Conservation (phyloP, 129 eudicot species). For the Chrysanthemum seticuspe region DNA sequence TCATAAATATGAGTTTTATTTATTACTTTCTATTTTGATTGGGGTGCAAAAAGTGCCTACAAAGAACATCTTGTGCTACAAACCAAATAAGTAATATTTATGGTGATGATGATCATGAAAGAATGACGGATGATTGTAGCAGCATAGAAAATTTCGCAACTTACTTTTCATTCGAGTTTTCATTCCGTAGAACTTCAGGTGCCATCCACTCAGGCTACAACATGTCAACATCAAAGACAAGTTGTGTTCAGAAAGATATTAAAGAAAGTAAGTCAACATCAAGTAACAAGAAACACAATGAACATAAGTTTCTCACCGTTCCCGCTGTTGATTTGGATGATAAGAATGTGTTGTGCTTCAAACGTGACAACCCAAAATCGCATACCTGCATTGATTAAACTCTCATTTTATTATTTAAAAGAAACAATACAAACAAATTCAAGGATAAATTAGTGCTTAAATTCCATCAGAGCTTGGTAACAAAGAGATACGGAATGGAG, state of each 20-base stretch:
- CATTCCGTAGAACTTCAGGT: slow-evolving; percentile 94
- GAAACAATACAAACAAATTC: slow-evolving; percentile 4
- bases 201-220: slow-evolving; percentile 98
- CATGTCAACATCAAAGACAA: slow-evolving; percentile 22
- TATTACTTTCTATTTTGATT: not conserved
- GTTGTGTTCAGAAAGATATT: slow-evolving; percentile 9
- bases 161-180: slow-evolving; percentile 93
- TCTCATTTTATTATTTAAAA: slow-evolving; percentile 9
- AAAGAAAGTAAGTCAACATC: slow-evolving; percentile 16
- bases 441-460: not conserved
- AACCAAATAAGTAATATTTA: not conserved
- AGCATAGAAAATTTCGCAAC: slow-evolving; percentile 20
- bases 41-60: not conserved
- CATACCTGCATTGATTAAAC: slow-evolving; percentile 61
- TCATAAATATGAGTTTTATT: not conserved
- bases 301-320: slow-evolving; percentile 62
- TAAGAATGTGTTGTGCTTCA: slow-evolving; percentile 95
- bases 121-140: not conserved
- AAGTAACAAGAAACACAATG: slow-evolving; percentile 6
- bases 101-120: not conserved
- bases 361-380: slow-evolving; percentile 96
- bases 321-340: slow-evolving; percentile 99
- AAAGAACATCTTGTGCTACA: not conserved
- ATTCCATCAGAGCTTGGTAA: not conserved
- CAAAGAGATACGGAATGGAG: not conserved